phyloP scores from a whole-genome alignment of 1,139 yeast genomes.

The Yamadazyma diddensiae region DNA sequence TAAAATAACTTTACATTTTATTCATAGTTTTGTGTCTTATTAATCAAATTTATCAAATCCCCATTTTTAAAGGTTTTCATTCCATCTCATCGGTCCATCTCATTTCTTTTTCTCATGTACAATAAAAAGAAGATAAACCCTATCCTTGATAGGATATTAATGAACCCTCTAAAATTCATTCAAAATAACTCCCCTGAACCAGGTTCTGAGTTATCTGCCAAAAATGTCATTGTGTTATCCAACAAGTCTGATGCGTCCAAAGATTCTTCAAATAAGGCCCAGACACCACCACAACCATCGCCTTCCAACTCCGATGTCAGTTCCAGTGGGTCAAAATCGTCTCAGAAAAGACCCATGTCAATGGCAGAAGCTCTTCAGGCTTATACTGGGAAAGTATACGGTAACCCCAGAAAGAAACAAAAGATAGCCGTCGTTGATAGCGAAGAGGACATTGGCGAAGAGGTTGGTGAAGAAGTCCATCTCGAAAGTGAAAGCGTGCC shows the following conservation, averaged over 20 bases:
- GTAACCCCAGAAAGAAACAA: conserved; percentile 25
- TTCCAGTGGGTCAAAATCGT: conserved; percentile 1
- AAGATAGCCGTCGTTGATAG: conserved; percentile 19
- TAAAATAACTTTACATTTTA: too few species aligned
- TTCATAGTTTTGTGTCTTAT: too few species aligned
- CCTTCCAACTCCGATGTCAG: neutral
- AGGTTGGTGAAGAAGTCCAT: conserved; percentile 21
- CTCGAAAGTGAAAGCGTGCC: conserved; percentile 1
- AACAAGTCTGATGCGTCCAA: conserved; percentile 9
- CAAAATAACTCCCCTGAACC: conserved; percentile 28
- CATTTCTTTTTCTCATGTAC: conserved; percentile 2
- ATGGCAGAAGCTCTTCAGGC: conserved; percentile 64
- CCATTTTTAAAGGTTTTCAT: too few species aligned
- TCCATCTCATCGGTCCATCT: too few species aligned
- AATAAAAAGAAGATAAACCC: conserved; percentile 26
- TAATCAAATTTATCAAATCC: too few species aligned
- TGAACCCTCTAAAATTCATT: conserved; percentile 59
- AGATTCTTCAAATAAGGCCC: neutral
- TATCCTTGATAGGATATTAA: conserved; percentile 55
- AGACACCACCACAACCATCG: neutral
- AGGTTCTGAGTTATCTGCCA: conserved; percentile 23
- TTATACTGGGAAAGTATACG: conserved; percentile 52
- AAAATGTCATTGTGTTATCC: conserved; percentile 39
- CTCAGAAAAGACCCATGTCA: conserved; percentile 39
- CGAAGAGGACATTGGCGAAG: conserved; percentile 25